These are phyloP conservation scores for Leptographium radiaticola DNA, from an alignment of 2,329 filamentous ascomycete species.

Conservation along the genomic window DNA sequence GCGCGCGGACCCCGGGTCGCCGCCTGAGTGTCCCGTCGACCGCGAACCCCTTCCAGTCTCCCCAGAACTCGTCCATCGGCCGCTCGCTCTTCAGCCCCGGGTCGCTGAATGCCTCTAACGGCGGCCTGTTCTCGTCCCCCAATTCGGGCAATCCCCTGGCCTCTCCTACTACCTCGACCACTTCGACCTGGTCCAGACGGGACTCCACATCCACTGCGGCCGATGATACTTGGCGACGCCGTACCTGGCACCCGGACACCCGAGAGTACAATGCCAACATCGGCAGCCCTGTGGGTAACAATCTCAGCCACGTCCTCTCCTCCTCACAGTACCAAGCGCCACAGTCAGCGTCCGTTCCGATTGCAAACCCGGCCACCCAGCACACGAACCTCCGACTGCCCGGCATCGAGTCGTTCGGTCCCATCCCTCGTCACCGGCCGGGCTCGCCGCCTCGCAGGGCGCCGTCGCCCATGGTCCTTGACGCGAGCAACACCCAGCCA, in stretches of 20 bases:
- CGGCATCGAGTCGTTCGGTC: slow-evolving; percentile 85
- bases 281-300: slow-evolving; percentile 37
- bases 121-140: slow-evolving; percentile 39
- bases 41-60: slow-evolving; percentile 59
- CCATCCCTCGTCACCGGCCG: slow-evolving; percentile 51
- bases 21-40: slow-evolving; percentile 68
- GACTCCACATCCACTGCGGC: slow-evolving; percentile 49
- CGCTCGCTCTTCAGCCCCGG: slow-evolving; percentile 42
- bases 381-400: slow-evolving; percentile 59
- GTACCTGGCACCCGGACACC: slow-evolving; percentile 84
- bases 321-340: slow-evolving; percentile 40
- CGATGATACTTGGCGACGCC: slow-evolving; percentile 67
- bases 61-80: slow-evolving; percentile 41
- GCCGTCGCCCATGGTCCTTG: slow-evolving; percentile 67
- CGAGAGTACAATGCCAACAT: slow-evolving; percentile 36
- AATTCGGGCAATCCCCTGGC: slow-evolving; percentile 44
- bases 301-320: slow-evolving; percentile 62
- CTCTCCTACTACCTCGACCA: slow-evolving; percentile 51
- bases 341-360: slow-evolving; percentile 29
- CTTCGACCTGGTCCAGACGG: slow-evolving; percentile 44
- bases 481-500: slow-evolving; percentile 33
- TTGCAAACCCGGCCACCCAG: slow-evolving; percentile 29
- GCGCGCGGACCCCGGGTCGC: slow-evolving; percentile 53
- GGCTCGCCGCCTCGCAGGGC: slow-evolving; percentile 50
- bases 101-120: slow-evolving; percentile 40